Evolutionary conservation across 179 eudicot species (phyloP), one percentile per base, ranked within the genome.

Genomic region (Patellifolia procumbens): DNA sequence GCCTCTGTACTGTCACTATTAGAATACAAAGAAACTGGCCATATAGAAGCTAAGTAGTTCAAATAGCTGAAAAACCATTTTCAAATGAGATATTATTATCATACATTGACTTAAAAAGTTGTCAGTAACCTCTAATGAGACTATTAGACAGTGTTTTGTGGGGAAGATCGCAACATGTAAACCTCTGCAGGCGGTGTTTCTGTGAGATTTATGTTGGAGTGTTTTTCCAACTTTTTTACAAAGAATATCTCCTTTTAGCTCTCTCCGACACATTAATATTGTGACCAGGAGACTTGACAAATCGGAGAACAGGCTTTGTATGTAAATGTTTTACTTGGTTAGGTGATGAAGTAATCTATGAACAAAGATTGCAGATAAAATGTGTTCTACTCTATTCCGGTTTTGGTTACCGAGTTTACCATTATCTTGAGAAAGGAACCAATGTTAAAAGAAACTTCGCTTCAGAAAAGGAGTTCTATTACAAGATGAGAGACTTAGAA

Each of bases 381-480:
- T 34, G 20, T 22, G 17, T 31, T 35, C 17, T 64, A 34, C 45
- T 68, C 17, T 16, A 68, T 22, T 68, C 9, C 45, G 55, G 34
- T 39, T 68, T 24, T 45, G 55, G 20, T 45, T 68, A 35, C 35
- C 8, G 59, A 32, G 20, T 43, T 56, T 56, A 7, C 53, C 37
- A 53, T 66, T 37, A 53, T 45, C 26, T 76, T 22, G 29, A n/a
- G n/a, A 79, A 28, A 51, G 51, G 22, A 63, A 13, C 45, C 2
- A 19, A 68, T 37, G 26, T n/a, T 26, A 65, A 45, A 58, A 0
- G 22, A 34, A 48, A 1, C 12, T 35, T 31, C 46, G 11, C 70
- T 22, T 61, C 19, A 20, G 24, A 39, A 34, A 70, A 34, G 10
- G 26, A 31, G 20, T 60, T 60, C 34, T 34, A 19, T 24, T 32